Percentiles rank a stretch among this genome's conserved stretches.
Evolutionary conservation across 805 yeast species (phyloP).

Genomic region (Saccharomycopsis lassenensis): DNA sequence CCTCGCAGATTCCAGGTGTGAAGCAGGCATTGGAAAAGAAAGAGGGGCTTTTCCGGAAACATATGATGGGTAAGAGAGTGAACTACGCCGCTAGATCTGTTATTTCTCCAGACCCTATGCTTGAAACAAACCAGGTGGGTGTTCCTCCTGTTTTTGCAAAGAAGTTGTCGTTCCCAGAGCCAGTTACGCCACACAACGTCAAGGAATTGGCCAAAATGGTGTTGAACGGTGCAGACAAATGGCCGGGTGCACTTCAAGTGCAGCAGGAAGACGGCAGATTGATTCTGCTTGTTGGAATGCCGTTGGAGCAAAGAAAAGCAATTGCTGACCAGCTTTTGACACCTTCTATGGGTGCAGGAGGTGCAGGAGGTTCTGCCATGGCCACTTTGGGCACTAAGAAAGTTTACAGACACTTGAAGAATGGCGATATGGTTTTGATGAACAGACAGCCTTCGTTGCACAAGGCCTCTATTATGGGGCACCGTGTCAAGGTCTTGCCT

Average conservation of each 20-base stretch:
- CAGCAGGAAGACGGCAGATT: constrained; percentile 92
- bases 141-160: constrained; percentile 98
- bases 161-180: constrained; percentile 95
- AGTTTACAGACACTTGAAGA: constrained; percentile 87
- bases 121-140: constrained; percentile 97
- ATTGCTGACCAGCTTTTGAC: constrained; percentile 90
- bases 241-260: constrained; percentile 98
- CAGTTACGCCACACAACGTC: constrained; percentile 86
- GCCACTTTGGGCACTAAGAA: constrained; percentile 55
- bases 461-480: constrained; percentile 99
- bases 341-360: constrained; percentile 44
- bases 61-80: constrained; percentile 99
- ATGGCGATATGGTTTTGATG: constrained; percentile 94
- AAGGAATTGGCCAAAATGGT: constrained; percentile 89
- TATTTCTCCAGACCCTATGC: constrained; percentile 96
- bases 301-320: constrained; percentile 87
- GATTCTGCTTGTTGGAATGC: constrained; percentile 78
- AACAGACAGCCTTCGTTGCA: constrained; percentile 98
- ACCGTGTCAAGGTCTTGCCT: constrained; percentile 90
- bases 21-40: constrained; percentile 97
- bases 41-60: constrained; percentile 96
- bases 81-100: constrained; percentile 98
- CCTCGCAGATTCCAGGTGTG: constrained; percentile 80
- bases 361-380: neutral
- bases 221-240: constrained; percentile 90